Evolutionary conservation across 345 rosid genomes (phyloP).

Genomic region (Nephelium lappaceum): DNA sequence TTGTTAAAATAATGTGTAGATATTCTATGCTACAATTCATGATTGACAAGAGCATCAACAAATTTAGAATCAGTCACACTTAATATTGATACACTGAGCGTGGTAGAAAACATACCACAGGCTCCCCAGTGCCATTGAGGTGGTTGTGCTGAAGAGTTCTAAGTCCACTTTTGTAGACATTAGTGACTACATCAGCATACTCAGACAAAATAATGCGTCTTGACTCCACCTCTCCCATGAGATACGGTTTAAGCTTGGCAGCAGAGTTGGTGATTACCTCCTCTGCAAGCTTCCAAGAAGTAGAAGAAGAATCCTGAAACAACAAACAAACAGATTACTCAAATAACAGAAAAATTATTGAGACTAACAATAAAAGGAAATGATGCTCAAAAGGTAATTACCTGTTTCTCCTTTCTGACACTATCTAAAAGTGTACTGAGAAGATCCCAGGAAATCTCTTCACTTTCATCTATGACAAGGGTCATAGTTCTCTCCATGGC

Average conservation of each 20-base stretch:
- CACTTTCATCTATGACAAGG: constrained; percentile 63
- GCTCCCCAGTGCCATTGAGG: constrained; percentile 33
- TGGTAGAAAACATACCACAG: constrained; percentile 47
- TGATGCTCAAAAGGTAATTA: constrained; percentile 24
- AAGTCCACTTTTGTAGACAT: constrained; percentile 44
- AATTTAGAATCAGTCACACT: constrained; percentile 8
- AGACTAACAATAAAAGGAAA: constrained; percentile 1
- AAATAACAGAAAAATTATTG: constrained; percentile 8
- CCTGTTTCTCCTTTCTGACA: constrained; percentile 69
- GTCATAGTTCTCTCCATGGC: constrained; percentile 85
- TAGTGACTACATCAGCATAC: constrained; percentile 59
- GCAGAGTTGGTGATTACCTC: constrained; percentile 60
- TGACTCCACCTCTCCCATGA: constrained; percentile 55
- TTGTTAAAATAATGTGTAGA: not conserved
- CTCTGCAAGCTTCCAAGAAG: constrained; percentile 56
- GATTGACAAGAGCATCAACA: not conserved
- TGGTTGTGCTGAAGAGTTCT: constrained; percentile 24
- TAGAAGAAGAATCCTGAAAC: constrained; percentile 54
- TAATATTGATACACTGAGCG: constrained; percentile 4
- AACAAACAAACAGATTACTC: constrained; percentile 9
- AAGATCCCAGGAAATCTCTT: constrained; percentile 53
- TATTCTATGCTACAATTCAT: not conserved
- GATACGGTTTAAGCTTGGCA: constrained; percentile 54
- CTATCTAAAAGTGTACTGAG: constrained; percentile 61
- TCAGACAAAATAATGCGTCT: constrained; percentile 46